A percentile compares a stretch with the other conserved stretches of the same genome.
Conservation (phyloP, 2,329 filamentous ascomycete genomes). For the Elsinoe perseae region DNA sequence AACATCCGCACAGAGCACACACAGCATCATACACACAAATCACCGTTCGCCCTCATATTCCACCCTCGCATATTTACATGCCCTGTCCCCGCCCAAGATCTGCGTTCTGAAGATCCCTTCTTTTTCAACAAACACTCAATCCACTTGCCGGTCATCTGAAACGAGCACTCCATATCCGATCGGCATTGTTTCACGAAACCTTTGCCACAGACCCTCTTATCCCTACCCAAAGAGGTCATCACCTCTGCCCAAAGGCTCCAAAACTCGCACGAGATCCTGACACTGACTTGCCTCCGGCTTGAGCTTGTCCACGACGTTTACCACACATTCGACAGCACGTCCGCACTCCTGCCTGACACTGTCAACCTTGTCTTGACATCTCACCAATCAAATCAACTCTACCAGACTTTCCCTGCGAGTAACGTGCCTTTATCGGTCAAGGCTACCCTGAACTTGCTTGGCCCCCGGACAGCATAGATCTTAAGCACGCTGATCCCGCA, state of each 20-base stretch:
- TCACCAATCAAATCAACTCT: background rate
- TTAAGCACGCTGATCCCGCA: slow-evolving; percentile 44
- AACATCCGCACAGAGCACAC: slow-evolving; percentile 35
- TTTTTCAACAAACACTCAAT: slow-evolving; percentile 12
- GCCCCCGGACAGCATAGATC: slow-evolving; percentile 22
- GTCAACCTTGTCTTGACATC: background rate
- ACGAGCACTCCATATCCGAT: slow-evolving; percentile 9
- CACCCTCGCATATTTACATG: slow-evolving; percentile 15
- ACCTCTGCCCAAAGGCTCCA: slow-evolving; percentile 8
- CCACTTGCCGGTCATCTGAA: slow-evolving; percentile 17
- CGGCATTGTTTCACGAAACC: slow-evolving; percentile 12
- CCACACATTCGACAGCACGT: slow-evolving; percentile 8
- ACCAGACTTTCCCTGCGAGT: background rate
- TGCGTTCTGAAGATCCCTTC: slow-evolving; percentile 15
- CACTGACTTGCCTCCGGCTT: slow-evolving; percentile 13
- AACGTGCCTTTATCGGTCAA: slow-evolving; percentile 15
- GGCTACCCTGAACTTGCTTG: slow-evolving; percentile 8
- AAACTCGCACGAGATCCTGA: background rate
- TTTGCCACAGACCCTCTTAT: slow-evolving; percentile 13
- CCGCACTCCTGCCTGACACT: slow-evolving; percentile 11
- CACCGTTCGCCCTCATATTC: slow-evolving; percentile 36
- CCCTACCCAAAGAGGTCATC: slow-evolving; percentile 8
- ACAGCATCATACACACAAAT: slow-evolving; percentile 41
- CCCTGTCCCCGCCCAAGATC: slow-evolving; percentile 15
- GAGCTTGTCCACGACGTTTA: slow-evolving; percentile 10